Base-by-base conservation (phyloP, 208 protist species). In the Leishmania guyanensis region DNA sequence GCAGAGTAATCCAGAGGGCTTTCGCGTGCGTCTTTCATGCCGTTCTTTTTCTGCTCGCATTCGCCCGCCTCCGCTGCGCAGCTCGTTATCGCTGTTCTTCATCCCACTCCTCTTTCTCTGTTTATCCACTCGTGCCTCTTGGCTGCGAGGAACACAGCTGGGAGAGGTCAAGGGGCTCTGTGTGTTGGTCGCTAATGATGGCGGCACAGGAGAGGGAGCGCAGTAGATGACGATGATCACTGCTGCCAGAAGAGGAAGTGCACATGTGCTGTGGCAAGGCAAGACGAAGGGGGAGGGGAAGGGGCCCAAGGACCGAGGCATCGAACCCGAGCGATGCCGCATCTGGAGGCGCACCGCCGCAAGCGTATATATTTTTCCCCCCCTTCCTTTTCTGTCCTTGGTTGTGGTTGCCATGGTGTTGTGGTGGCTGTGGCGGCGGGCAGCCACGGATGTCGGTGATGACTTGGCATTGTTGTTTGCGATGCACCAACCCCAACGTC, bases 1-100 rank as follows among this genome's bases (percentile, higher is more conserved):
- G 77, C 85, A 20, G 92, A 95, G 65, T 95, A 83, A 46, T 36
- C 8, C 17, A 3, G 46, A 48, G 66, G 68, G 66, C 66, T 48
- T 71, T 17, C 39, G 16, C 66, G 14, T 71, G 20, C 39, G 29
- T 20, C 66, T 50, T 48, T 71, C 36, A 48, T 48, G 66, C 6
- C 22, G 0, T 70, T 53, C 48, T 51, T 53, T 56, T 9, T 74
- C 43, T 29, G 33, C 39, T 54, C 43, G 51, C 43, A 12, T 60
- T 29, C 56, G 65, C n/a, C 64, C 20, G 39, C 46, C 46, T 26
- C 77, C 33, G 65, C 46, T 72, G 58, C 36, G 26, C 17, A 26
- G 29, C 10, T 43, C 22, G 0, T 51, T 26, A 22, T 20, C 8
- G 29, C 46, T 39, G 10, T 5, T 5, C 51, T 64, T 77, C 56